Base-by-base conservation (phyloP, 2,329 filamentous ascomycete genomes). In the Colletotrichum sp. region DNA sequence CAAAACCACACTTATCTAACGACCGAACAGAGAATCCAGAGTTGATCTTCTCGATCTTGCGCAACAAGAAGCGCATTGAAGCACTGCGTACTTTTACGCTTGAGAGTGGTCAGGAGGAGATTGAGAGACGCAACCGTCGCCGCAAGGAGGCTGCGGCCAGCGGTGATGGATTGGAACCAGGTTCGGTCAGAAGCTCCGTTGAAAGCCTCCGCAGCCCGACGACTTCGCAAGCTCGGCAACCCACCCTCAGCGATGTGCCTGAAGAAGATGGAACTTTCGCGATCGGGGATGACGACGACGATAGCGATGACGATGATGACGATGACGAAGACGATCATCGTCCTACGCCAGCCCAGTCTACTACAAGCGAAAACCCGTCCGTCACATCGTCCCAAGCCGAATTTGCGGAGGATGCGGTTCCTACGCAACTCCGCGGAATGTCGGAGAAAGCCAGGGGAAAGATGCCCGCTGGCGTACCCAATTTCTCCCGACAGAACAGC, bases 361-460 rank as follows among this genome's bases (percentile, higher is more conserved):
- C 92, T 1, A 91, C 93, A 2, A 92, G 92, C 83, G 87, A 94
- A 83, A 85, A 90, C 76, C 84, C 92, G 79, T 89, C 90, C 77
- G 90, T 92, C 48, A 91, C 93, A 26, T 93, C 94, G 6, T 96
- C 95, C 0, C 88, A 94, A 24, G 91, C 92, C 0, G 91, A 91
- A 1, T 88, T 88, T 52, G 85, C 91, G 1, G 95, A 97, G 75
- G 96, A 97, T 76, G 93, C 94, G 6, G 91, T 98, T 12, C 96
- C 95, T 16, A 89, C 93, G 24, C 96, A 98, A 82, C 83, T 98
- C 34, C 91, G 95, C 73, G 96, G 96, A 70, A 98, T 98, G 95
- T 98, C 96, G 24, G 97, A 98, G 84, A 99, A 98, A 83, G 97
- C 97, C 18, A 90, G 97, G 66, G 97, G 97, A 9, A 99, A 99